These are phyloP conservation scores for Neurospora hispaniola DNA, from an alignment of 495 filamentous ascomycete species.

Conservation along the genomic window DNA sequence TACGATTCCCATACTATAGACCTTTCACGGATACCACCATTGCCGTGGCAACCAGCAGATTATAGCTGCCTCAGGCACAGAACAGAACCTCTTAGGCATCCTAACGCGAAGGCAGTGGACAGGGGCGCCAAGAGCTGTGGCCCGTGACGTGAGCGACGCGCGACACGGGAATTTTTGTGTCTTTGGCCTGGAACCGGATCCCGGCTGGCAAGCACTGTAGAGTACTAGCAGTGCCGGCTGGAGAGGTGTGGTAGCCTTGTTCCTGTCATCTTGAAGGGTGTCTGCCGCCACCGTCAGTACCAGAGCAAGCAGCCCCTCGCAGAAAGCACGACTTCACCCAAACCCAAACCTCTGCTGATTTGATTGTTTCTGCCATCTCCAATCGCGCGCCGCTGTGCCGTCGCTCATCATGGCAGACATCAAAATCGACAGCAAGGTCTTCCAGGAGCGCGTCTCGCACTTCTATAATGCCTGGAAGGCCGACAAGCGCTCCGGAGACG, in stretches of 20 bases:
- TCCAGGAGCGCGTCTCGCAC: conserved; percentile 82
- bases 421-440: conserved; percentile 81
- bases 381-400: conserved; percentile 15
- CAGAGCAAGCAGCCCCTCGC: neutral
- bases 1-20: neutral
- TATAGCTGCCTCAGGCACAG: conserved; percentile 5
- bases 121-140: neutral
- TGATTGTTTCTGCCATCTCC: conserved; percentile 15
- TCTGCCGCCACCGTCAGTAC: conserved; percentile 6
- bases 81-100: conserved; percentile 6
- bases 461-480: conserved; percentile 88
- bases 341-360: conserved; percentile 7
- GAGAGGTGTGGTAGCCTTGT: conserved; percentile 3
- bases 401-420: conserved; percentile 49
- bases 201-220: neutral
- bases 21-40: neutral
- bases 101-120: neutral
- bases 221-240: neutral
- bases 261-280: neutral
- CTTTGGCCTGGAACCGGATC: neutral
- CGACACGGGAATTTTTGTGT: conserved; percentile 5
- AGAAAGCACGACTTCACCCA: conserved; percentile 6
- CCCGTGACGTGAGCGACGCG: conserved; percentile 1
- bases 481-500: conserved; percentile 75
- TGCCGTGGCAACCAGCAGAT: neutral